Base-by-base conservation (phyloP, 129 eudicot genomes). In the Arctium minus region DNA sequence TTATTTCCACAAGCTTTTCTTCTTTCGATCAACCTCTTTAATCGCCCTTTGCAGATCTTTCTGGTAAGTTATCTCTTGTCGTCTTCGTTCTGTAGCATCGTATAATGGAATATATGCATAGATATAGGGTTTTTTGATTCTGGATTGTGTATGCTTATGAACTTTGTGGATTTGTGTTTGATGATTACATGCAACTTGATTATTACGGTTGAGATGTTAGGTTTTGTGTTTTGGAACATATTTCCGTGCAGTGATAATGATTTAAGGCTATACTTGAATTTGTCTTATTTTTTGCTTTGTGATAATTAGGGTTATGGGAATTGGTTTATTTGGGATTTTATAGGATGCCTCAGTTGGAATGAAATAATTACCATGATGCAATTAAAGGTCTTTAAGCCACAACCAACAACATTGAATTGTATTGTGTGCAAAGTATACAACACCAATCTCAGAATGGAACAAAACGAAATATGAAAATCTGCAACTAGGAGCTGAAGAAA, bases 101-200 rank as follows among this genome's bases (percentile, higher is more conserved):
- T 56, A 56, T 53, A 62, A 8, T 5, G 8, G 27, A 48, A 60
- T 60, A 18, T 73, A 77, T 77, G 62, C 29, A 10, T 77, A 44
- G 44, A 42, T 17, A 30, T 44, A 79, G 76, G 75, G 76, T 70
- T 79, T 22, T 60, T 79, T 69, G 67, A n/a, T 10, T 17, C 2
- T 77, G 80, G 77, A 73, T 40, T 40, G 77, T 18, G 56, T 73
- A 73, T 40, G 77, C 8, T 1, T 10, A 40, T 12, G 10, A 39
- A n/a, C 35, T 73, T 0, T 73, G 35, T 73, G 2, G n/a, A 29
- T 22, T 73, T 35, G 80, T 77, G 32, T 17, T 69, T 69, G 5
- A 70, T 62, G 5, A 5, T 62, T 22, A 79, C 82, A 44, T 79
- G 82, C 82, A 79, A 44, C 69, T 68, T 79, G 75, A 79, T 40